Evolutionary conservation across 495 filamentous ascomycete species (phyloP).

Genomic region (Extremus antarcticus): DNA sequence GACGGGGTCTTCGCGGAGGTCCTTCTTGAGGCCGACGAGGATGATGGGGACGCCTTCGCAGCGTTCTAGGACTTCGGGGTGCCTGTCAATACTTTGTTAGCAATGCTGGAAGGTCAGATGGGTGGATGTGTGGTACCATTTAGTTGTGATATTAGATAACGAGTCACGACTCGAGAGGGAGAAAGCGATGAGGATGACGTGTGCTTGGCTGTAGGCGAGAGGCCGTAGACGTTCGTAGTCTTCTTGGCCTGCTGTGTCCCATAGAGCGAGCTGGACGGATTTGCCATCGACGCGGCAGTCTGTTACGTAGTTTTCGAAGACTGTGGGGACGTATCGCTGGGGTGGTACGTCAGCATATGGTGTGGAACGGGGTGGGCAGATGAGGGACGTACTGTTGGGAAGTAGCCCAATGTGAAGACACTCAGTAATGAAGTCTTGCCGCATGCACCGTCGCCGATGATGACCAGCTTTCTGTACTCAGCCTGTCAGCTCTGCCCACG

Average conservation of each 20-base stretch:
- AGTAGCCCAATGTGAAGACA: slow-evolving; percentile 96
- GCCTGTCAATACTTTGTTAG: slow-evolving; percentile 9
- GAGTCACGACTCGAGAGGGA: slow-evolving; percentile 93
- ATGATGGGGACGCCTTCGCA: slow-evolving; percentile 92
- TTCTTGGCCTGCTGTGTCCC: slow-evolving; percentile 41
- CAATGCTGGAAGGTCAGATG: not conserved
- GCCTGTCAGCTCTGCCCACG: not conserved
- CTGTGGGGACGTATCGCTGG: slow-evolving; percentile 31
- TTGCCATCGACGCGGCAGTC: slow-evolving; percentile 39
- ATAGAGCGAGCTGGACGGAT: slow-evolving; percentile 38
- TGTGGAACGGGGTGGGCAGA: not conserved
- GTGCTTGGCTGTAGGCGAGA: slow-evolving; percentile 92
- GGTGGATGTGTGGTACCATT: slow-evolving; percentile 62
- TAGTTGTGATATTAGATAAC: slow-evolving; percentile 95
- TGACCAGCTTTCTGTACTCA: slow-evolving; percentile 81
- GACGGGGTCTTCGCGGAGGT: slow-evolving; percentile 86
- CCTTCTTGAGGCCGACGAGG: slow-evolving; percentile 94
- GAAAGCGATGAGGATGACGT: slow-evolving; percentile 95
- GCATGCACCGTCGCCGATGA: slow-evolving; percentile 97
- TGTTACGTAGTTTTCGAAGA: slow-evolving; percentile 40
- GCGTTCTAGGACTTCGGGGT: slow-evolving; percentile 75
- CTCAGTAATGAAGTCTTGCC: slow-evolving; percentile 96
- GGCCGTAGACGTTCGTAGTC: slow-evolving; percentile 65
- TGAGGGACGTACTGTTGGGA: slow-evolving; percentile 71
- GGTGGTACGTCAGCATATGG: not conserved